Percentiles rank a stretch among this genome's conserved stretches.
Evolutionary conservation across 768 basidiomycete genomes (phyloP).

Genomic region (Holtermanniella nyarrowii): DNA sequence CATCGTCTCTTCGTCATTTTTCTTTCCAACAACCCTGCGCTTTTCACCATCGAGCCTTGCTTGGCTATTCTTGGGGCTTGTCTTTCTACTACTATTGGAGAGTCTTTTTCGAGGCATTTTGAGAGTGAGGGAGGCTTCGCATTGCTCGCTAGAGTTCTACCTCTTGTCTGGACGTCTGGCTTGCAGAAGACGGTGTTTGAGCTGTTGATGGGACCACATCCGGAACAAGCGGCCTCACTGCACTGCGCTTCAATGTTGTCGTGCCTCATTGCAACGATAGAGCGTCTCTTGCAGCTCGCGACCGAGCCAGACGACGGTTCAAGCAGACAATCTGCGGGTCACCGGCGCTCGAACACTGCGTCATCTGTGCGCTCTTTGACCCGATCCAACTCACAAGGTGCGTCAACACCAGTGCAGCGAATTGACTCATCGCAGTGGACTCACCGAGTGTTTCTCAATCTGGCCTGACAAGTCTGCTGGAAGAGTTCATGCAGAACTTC

Average conservation of each 20-base stretch:
- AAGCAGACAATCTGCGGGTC: neutral
- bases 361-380: constrained; percentile 19
- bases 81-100: constrained; percentile 49
- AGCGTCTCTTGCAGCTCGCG: constrained; percentile 46
- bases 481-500: neutral
- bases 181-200: constrained; percentile 63
- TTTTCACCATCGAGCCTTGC: constrained; percentile 40
- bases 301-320: constrained; percentile 18
- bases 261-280: constrained; percentile 60
- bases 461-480: neutral
- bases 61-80: constrained; percentile 26
- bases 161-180: constrained; percentile 54
- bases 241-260: constrained; percentile 47
- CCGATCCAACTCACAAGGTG: neutral
- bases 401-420: neutral
- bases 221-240: constrained; percentile 11
- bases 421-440: neutral
- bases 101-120: constrained; percentile 69
- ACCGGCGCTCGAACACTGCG: constrained; percentile 21
- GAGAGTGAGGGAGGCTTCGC: constrained; percentile 79
- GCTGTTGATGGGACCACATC: constrained; percentile 50
- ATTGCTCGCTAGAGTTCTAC: constrained; percentile 58
- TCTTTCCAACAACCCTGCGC: constrained; percentile 63
- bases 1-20: constrained; percentile 69
- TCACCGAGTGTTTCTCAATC: neutral